Base-by-base conservation (phyloP, 1,284 basidiomycete species). In the Phenoliferia sp. region DNA sequence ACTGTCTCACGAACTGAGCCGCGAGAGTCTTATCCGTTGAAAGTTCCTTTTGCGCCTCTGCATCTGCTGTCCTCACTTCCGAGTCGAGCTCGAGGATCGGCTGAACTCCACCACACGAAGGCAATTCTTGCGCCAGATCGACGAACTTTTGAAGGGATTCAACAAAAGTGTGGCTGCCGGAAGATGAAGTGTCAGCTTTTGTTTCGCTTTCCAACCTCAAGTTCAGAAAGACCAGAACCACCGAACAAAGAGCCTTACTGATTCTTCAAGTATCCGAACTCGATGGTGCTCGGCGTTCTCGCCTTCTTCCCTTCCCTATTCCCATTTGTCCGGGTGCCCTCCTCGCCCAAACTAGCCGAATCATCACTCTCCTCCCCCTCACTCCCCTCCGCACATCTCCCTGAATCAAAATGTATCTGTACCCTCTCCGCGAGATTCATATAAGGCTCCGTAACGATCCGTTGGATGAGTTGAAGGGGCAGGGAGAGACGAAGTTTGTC, bases 401-500 rank as follows among this genome's bases (percentile, higher is more conserved):
- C 57, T n/a, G 34, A 59, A 31, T 55, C 61, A 52, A 62, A 55
- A 2, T 62, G 35, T n/a, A 62, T 29, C n/a, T 54, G 16, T 48
- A 62, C 61, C 3, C 52, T 29, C 17, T 34, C n/a, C 19, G 57
- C 63, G 36, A 64, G 57, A 12, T 39, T 34, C n/a, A 34, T 52
- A 48, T 50, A 64, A 29, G 58, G 63, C 44, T 55, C 48, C 16
- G 31, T 59, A 3, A 55, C n/a, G 26, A 34, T 60, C 26, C 34
- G 22, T 3, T 22, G 34, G 48, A 64, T 34, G 44, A 33, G 44
- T 19, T 60, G 57, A 22, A 64, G 48, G 3, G 63, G 63, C 28
- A 64, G 63, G 15, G 63, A 44, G 44, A 64, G 57, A 9, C 63
- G 35, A 26, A 64, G 57, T 17, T 59, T 64, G 48, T 64, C 63